A percentile compares a stretch with the other conserved stretches of the same genome.
phyloP scores from a whole-genome alignment of 1,284 basidiomycete species.

The Pisolithus thermaeus region DNA sequence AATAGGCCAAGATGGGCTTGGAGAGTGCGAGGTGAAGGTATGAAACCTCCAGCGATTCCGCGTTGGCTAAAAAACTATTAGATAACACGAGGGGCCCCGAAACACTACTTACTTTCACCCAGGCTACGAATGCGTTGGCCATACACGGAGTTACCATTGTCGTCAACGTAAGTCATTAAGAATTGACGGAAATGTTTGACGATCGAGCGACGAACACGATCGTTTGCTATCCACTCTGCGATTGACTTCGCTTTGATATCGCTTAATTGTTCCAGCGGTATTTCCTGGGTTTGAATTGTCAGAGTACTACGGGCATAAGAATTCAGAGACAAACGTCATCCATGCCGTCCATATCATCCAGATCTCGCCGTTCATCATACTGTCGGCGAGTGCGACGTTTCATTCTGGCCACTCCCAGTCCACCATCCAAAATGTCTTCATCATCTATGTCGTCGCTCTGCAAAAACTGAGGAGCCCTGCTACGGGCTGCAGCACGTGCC shows the following conservation, averaged over 20 bases:
- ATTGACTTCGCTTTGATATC: conserved; percentile 98
- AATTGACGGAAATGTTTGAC: conserved; percentile 93
- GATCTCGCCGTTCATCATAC: conserved; percentile 82
- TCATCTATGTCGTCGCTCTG: conserved; percentile 60
- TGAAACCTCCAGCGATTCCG: conserved; percentile 95
- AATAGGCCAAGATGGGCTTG: conserved; percentile 95
- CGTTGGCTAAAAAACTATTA: conserved; percentile 62
- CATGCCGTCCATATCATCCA: conserved; percentile 80
- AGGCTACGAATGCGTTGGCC: conserved; percentile 90
- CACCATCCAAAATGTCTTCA: conserved; percentile 58
- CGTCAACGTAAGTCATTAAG: conserved; percentile 93
- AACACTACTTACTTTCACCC: conserved; percentile 78
- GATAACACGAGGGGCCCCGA: not conserved
- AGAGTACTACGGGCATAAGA: not conserved
- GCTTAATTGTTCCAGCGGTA: conserved; percentile 92
- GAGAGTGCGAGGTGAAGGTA: conserved; percentile 88
- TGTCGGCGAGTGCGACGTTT: conserved; percentile 75
- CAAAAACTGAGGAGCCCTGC: conserved; percentile 80
- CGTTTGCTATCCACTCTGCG: conserved; percentile 94
- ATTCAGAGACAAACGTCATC: conserved; percentile 58
- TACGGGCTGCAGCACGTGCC: conserved; percentile 66
- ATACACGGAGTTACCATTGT: conserved; percentile 88
- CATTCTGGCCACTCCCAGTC: conserved; percentile 58
- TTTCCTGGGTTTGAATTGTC: conserved; percentile 51
- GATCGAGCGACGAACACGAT: conserved; percentile 86